Conservation (phyloP, 768 basidiomycete species). For the Russula sp. region DNA sequence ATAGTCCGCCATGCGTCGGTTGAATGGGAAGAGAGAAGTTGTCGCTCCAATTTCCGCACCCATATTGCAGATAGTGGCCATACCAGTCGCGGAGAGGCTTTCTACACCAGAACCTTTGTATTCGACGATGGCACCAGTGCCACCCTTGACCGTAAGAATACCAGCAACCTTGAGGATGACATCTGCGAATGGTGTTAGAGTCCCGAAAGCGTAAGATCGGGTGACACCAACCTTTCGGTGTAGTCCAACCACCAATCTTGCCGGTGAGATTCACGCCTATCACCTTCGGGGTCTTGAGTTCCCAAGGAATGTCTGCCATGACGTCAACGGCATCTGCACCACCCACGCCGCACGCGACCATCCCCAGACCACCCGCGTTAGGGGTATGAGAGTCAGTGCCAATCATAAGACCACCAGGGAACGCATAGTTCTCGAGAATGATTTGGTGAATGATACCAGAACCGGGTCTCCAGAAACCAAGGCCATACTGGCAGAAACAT, state of each 20-base stretch:
- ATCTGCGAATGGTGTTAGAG: slow-evolving; percentile 43
- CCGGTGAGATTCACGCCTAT: slow-evolving; percentile 97
- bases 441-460: slow-evolving; percentile 99
- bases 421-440: slow-evolving; percentile 98
- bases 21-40: slow-evolving; percentile 98
- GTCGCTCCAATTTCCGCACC: slow-evolving; percentile 99
- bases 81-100: slow-evolving; percentile 95
- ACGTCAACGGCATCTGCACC: slow-evolving; percentile 99
- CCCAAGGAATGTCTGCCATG: slow-evolving; percentile 98
- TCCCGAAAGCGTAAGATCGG: not conserved
- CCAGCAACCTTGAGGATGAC: slow-evolving; percentile 99
- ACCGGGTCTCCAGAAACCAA: slow-evolving; percentile 99
- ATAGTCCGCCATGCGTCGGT: slow-evolving; percentile 89
- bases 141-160: slow-evolving; percentile 98
- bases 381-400: slow-evolving; percentile 99
- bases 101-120: slow-evolving; percentile 94
- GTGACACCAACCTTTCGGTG: slow-evolving; percentile 73
- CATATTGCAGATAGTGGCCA: slow-evolving; percentile 99
- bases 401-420: slow-evolving; percentile 99
- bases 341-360: slow-evolving; percentile 99
- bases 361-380: slow-evolving; percentile 98
- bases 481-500: slow-evolving; percentile 64
- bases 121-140: slow-evolving; percentile 97
- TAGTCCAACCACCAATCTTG: slow-evolving; percentile 94
- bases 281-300: slow-evolving; percentile 98